Conservation (phyloP, 1,139 yeast genomes). For the Candida smagusa region DNA sequence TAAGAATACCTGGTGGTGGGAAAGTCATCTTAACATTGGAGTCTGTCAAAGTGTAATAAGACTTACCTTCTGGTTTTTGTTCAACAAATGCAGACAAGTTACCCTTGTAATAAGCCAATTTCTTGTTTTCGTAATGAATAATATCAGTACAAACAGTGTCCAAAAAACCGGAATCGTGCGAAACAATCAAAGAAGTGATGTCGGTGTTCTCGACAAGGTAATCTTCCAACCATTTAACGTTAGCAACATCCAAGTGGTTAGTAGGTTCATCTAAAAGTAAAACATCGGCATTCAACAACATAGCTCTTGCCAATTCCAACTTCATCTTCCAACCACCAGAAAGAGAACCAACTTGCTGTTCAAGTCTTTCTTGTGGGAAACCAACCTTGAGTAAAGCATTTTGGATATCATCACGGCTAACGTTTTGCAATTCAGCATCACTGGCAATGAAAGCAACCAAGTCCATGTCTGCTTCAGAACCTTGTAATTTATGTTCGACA, state of each 20-base stretch:
- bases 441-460: conserved; percentile 85
- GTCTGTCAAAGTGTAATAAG: conserved; percentile 94
- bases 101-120: conserved; percentile 93
- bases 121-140: conserved; percentile 93
- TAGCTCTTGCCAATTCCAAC: conserved; percentile 95
- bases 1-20: conserved; percentile 96
- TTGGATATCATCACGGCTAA: conserved; percentile 67
- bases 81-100: conserved; percentile 89
- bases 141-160: conserved; percentile 96
- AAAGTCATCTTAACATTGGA: conserved; percentile 93
- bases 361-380: conserved; percentile 83
- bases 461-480: conserved; percentile 89
- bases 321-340: conserved; percentile 99
- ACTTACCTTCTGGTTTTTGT: conserved; percentile 92
- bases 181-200: conserved; percentile 91
- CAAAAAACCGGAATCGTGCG: conserved; percentile 96
- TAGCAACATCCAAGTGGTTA: conserved; percentile 92
- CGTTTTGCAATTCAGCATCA: conserved; percentile 73
- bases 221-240: conserved; percentile 92
- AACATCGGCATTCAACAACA: conserved; percentile 96
- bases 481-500: conserved; percentile 96
- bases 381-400: conserved; percentile 81
- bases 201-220: conserved; percentile 77
- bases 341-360: conserved; percentile 87
- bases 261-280: conserved; percentile 96